These are phyloP conservation scores for Fusarium pilosicola DNA, from an alignment of 2,329 filamentous ascomycete species.

Conservation along the genomic window DNA sequence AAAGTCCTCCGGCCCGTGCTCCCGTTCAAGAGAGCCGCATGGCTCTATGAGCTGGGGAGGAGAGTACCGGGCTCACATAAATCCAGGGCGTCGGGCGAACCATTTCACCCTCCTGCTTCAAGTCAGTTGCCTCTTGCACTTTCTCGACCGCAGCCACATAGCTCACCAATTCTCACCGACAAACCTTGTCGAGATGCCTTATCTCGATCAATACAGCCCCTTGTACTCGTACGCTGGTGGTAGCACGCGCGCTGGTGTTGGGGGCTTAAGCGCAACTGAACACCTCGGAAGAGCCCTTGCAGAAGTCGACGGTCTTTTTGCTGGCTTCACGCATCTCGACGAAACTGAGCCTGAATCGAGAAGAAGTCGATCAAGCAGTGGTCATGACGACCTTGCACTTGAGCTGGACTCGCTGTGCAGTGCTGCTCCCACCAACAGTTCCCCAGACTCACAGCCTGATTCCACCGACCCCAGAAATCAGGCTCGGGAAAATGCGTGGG, in stretches of 20 bases:
- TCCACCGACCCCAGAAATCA: neutral
- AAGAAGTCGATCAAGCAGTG: rapidly evolving
- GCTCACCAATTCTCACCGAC: rapidly evolving
- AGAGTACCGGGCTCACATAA: neutral
- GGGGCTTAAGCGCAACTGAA: neutral
- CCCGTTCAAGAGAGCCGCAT: neutral
- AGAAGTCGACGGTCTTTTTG: constrained; percentile 28
- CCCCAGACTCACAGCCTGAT: neutral
- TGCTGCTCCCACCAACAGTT: rapidly evolving
- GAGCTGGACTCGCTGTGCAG: neutral
- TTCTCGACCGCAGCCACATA: neutral
- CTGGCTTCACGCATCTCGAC: constrained; percentile 20
- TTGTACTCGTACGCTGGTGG: neutral
- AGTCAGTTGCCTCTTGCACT: neutral
- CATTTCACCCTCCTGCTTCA: neutral
- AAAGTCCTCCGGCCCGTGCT: rapidly evolving
- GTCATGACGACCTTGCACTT: neutral
- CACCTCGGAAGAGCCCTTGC: constrained; percentile 6
- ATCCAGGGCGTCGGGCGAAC: neutral
- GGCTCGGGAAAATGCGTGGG: neutral
- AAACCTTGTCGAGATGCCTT: neutral
- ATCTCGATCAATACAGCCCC: neutral
- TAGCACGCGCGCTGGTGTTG: neutral
- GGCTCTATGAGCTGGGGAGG: rapidly evolving
- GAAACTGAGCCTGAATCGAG: neutral